Evolutionary conservation across 495 filamentous ascomycete species (phyloP), one percentile per base, ranked within the genome.

Genomic region (Xylaria curta): DNA sequence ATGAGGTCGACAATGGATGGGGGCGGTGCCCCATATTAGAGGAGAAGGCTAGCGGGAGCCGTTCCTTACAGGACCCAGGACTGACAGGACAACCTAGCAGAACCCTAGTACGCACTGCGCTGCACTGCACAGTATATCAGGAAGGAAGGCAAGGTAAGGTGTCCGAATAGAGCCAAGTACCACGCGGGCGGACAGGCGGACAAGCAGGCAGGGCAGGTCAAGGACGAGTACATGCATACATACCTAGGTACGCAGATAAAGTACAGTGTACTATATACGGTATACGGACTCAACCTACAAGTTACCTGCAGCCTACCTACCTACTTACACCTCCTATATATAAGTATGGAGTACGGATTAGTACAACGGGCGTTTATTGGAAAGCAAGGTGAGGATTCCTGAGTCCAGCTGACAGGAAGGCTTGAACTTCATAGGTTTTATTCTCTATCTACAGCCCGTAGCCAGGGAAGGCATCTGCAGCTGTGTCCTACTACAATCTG

Each of bases 1-100:
- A 70, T 70, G 68, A 70, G 47, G 68, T 70, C 56, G 68, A 36
- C 46, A 64, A 46, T 70, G 31, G 68, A 59, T 36, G 53, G 56
- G 54, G 58, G 33, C 17, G 58, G 58, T 2, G 59, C 31, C 68
- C 68, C 49, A 70, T 70, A 64, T 64, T 64, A 70, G 46, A 63
- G 68, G 59, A 56, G 58, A 54, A 51, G 56, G 58, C 67, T 47
- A 69, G 58, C 58, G 58, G 31, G 31, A 60, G 58, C 58, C 58
- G 58, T 60, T 60, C 58, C 58, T 60, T 60, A 60, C 58, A 60
- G 58, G 31, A 49, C 46, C 28, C 44, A n/a, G 46, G 15, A 60
- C 21, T 60, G 28, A 38, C 58, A 60, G 19, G 58, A 38, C 8
- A 38, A 38, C 58, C 47, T 24, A 42, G 28, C 28, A n/a, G 28